Conservation (phyloP, 768 basidiomycete species). For the Xerocomellus amylosporus region DNA sequence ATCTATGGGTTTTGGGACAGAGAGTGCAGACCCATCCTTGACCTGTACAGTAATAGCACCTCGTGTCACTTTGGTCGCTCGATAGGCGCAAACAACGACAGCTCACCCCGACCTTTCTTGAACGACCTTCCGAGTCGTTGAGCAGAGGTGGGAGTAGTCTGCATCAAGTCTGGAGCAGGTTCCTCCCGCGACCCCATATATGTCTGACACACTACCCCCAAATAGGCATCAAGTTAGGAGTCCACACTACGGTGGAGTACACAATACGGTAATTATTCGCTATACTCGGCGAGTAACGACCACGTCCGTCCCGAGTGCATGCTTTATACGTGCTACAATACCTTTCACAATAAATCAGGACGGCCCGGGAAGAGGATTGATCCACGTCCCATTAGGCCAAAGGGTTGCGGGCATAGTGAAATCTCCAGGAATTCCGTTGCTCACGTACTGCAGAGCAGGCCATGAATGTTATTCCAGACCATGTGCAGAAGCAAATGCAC, state of each 20-base stretch:
- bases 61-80: background rate
- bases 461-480: constrained; percentile 1
- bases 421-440: constrained; percentile 53
- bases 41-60: constrained; percentile 19
- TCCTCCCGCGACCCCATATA: constrained; percentile 16
- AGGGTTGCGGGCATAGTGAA: constrained; percentile 77
- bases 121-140: constrained; percentile 15
- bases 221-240: constrained; percentile 7
- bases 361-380: constrained; percentile 67
- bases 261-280: background rate
- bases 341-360: constrained; percentile 31
- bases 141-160: constrained; percentile 16
- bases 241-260: background rate
- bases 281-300: background rate
- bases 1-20: constrained; percentile 26
- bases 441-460: constrained; percentile 43
- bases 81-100: background rate
- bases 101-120: constrained; percentile 25
- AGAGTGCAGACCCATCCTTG: constrained; percentile 34
- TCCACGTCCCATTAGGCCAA: constrained; percentile 81
- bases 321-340: background rate
- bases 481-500: constrained; percentile 21
- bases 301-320: background rate
- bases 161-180: constrained; percentile 20
- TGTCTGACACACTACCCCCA: constrained; percentile 17